Percentiles rank a stretch among this genome's conserved stretches.
phyloP scores from a whole-genome alignment of 495 filamentous ascomycete species.

The Apodospora peruviana region DNA sequence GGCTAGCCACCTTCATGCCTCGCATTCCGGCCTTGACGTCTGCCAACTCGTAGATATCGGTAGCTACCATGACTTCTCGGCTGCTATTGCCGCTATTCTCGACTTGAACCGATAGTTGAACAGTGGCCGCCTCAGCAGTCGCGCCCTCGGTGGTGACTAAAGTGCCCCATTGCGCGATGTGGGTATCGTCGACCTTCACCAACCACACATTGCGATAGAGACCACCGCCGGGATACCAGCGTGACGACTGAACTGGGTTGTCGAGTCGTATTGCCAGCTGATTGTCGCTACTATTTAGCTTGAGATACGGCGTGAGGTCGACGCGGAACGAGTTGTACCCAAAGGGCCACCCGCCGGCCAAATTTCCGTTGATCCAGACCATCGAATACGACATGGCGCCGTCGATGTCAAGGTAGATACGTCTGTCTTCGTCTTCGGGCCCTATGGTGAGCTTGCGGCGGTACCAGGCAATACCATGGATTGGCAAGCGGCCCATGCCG shows the following conservation, averaged over 20 bases:
- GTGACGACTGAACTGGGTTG: slow-evolving; percentile 36
- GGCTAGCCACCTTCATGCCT: not conserved
- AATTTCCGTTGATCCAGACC: slow-evolving; percentile 43
- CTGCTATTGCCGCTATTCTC: slow-evolving; percentile 27
- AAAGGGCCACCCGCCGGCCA: slow-evolving; percentile 47
- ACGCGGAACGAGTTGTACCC: slow-evolving; percentile 45
- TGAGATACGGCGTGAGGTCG: slow-evolving; percentile 40
- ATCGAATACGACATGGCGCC: slow-evolving; percentile 44
- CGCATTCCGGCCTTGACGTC: slow-evolving; percentile 15
- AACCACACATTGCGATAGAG: slow-evolving; percentile 50
- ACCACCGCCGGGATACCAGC: slow-evolving; percentile 45
- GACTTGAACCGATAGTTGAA: slow-evolving; percentile 33
- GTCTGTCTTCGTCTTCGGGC: slow-evolving; percentile 25
- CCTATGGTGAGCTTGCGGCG: slow-evolving; percentile 33
- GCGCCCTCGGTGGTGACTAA: slow-evolving; percentile 36
- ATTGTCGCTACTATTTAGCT: slow-evolving; percentile 31
- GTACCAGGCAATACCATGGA: slow-evolving; percentile 45
- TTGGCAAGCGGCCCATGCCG: slow-evolving; percentile 52
- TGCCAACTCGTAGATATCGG: slow-evolving; percentile 21
- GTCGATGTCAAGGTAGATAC: slow-evolving; percentile 42
- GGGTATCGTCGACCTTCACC: slow-evolving; percentile 31
- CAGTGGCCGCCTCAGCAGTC: slow-evolving; percentile 29
- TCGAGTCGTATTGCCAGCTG: slow-evolving; percentile 41
- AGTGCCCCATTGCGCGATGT: slow-evolving; percentile 41
- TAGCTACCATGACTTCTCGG: slow-evolving; percentile 22